Evolutionary conservation across 2,329 filamentous ascomycete genomes (phyloP).

Genomic region (Hysterium pulicare): DNA sequence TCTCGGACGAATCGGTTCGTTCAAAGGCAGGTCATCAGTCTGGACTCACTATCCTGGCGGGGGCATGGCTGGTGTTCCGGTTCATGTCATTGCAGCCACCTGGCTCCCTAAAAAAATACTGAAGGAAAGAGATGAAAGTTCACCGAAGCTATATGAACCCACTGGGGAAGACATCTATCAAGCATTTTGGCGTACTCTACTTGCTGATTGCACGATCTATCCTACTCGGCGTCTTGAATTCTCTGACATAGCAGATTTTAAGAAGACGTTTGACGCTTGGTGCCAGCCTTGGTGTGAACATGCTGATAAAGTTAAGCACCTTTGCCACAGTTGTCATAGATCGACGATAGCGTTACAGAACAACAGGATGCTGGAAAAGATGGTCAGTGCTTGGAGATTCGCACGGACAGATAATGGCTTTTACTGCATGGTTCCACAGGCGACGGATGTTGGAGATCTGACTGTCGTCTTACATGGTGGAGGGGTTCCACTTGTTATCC

Average conservation of each 20-base stretch:
- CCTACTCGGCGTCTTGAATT: constrained; percentile 21
- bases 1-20: background rate
- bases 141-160: background rate
- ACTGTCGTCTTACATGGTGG: constrained; percentile 1
- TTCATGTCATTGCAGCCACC: too few species aligned
- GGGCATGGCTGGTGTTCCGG: too few species aligned
- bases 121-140: too few species aligned
- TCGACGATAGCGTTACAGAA: background rate
- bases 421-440: constrained; percentile 1
- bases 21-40: too few species aligned
- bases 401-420: background rate
- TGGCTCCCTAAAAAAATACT: too few species aligned
- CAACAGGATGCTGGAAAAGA: constrained; percentile 31
- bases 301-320: background rate
- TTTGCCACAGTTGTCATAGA: constrained; percentile 28
- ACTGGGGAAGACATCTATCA: background rate
- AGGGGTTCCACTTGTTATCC: constrained; percentile 1
- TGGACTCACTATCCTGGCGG: too few species aligned
- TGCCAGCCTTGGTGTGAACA: too few species aligned
- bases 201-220: background rate
- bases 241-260: constrained; percentile 25
- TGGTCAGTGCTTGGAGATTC: background rate
- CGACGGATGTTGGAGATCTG: constrained; percentile 3
- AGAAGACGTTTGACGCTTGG: background rate
- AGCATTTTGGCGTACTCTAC: constrained; percentile 4